Evolutionary conservation across 345 rosid genomes (phyloP), one percentile per base, ranked within the genome.

Genomic region (Eucalyptus polyanthemos): DNA sequence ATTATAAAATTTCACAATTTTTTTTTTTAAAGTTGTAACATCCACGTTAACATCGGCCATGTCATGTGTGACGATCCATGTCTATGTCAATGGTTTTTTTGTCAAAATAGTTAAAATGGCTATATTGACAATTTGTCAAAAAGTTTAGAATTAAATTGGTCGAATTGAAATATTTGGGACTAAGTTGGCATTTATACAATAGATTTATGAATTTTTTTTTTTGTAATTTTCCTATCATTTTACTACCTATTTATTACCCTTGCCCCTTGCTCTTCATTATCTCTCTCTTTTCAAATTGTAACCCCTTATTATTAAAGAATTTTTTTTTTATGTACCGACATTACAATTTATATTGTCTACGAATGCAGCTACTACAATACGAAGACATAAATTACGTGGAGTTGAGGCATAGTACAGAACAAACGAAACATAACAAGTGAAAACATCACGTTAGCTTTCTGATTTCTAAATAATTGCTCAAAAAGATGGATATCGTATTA

Each of bases 51-150:
- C 27, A 56, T 56, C 1, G 1, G 3, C 3, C 11, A 24, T 24
- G 4, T 10, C 6, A 24, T 3, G 13, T 56, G 1, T 9, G 5
- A 56, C 1, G 1, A 56, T 10, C 12, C 0, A 3, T 56, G 29
- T 56, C 13, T 24, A 56, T 56, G 12, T 56, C 12, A 24, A 24
- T 11, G 6, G 11, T 56, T 56, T 56, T 56, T 56, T 56, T 24
- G 13, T 56, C 62, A 56, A 56, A 21, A 24, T 56, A 11, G 62
- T 56, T 10, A 0, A 56, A 56, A 21, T 5, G 29, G 29, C 29
- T 56, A 56, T 0, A 56, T 56, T 56, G 13, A 56, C 29, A 56
- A 56, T 10, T 56, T 0, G 13, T 56, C 29, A 24, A 24, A 56
- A 56, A 24, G 29, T 24, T 56, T 56, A 24, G 1, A 24, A 56